Conservation (phyloP, 371 early-diverging fungal species). For the Umbelopsis sp. region DNA sequence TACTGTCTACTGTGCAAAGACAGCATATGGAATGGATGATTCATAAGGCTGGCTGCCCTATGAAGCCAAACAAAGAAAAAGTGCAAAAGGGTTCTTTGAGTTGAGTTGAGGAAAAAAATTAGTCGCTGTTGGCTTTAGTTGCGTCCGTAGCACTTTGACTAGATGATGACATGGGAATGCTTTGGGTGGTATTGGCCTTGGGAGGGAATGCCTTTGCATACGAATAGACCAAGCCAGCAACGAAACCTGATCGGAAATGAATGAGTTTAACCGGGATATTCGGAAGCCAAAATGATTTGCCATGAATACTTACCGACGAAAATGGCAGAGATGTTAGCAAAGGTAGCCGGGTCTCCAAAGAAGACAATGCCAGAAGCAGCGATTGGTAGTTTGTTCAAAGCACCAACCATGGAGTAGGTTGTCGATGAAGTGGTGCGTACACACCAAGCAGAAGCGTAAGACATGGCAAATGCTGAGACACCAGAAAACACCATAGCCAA, state of each 20-base stretch:
- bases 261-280: not conserved
- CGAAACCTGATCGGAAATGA: constrained; percentile 48
- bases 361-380: constrained; percentile 95
- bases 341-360: constrained; percentile 86
- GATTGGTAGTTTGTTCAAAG: constrained; percentile 97
- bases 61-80: not conserved
- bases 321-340: constrained; percentile 82
- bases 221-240: constrained; percentile 83
- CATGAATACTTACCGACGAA: constrained; percentile 54
- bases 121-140: constrained; percentile 34
- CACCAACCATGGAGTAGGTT: constrained; percentile 99
- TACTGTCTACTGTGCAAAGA: too few relatives aligned
- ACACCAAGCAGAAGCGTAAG: constrained; percentile 94
- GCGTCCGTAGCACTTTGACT: constrained; percentile 40
- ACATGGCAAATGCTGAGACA: constrained; percentile 90
- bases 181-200: constrained; percentile 50
- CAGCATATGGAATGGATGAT: too few relatives aligned
- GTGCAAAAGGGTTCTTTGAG: not conserved
- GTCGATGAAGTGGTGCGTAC: constrained; percentile 95
- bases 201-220: constrained; percentile 63
- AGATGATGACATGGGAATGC: constrained; percentile 41
- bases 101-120: not conserved
- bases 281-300: not conserved
- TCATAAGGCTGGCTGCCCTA: too few relatives aligned
- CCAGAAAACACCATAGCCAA: constrained; percentile 84